A percentile compares a stretch with the other conserved stretches of the same genome.
Evolutionary conservation across 164 flowering plant species (phyloP).

Genomic region (Warburgia ugandensis): DNA sequence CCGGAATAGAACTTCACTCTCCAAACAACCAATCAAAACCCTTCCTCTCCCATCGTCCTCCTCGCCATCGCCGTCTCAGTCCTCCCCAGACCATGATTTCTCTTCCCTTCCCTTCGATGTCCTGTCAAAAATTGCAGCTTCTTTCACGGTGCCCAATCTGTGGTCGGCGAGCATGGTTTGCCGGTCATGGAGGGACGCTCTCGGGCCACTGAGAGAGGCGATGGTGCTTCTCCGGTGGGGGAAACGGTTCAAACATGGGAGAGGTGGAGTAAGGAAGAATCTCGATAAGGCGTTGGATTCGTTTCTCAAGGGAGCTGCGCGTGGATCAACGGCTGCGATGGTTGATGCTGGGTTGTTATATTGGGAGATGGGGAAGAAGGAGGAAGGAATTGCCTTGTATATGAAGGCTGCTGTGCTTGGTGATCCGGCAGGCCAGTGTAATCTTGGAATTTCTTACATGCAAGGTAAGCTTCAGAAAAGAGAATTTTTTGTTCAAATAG

Average conservation of each 20-base stretch:
- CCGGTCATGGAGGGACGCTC: slow-evolving; percentile 70
- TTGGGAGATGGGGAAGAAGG: slow-evolving; percentile 78
- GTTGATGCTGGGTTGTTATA: slow-evolving; percentile 88
- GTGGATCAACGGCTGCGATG: slow-evolving; percentile 91
- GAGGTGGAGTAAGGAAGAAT: slow-evolving; percentile 55
- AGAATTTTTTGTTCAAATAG: too few species aligned
- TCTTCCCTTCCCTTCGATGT: slow-evolving; percentile 65
- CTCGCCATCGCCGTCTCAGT: neutral
- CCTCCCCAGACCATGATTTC: slow-evolving; percentile 28
- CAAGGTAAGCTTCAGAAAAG: slow-evolving; percentile 44
- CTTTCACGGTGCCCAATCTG: slow-evolving; percentile 51
- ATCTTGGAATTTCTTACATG: slow-evolving; percentile 78
- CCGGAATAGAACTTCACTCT: slow-evolving; percentile 4
- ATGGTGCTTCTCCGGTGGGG: slow-evolving; percentile 71
- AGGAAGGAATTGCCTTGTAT: slow-evolving; percentile 52
- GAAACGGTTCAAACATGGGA: slow-evolving; percentile 86
- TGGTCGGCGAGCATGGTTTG: slow-evolving; percentile 70
- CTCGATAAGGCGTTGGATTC: slow-evolving; percentile 65
- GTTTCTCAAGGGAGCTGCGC: slow-evolving; percentile 71
- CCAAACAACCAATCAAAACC: neutral
- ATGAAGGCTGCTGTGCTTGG: slow-evolving; percentile 73
- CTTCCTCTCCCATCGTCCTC: neutral
- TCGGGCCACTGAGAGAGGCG: slow-evolving; percentile 80
- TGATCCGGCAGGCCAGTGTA: slow-evolving; percentile 70
- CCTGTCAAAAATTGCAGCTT: slow-evolving; percentile 39